These are phyloP conservation scores for Polygonum aviculare DNA, from an alignment of 148 eudicot species.

Conservation along the genomic window DNA sequence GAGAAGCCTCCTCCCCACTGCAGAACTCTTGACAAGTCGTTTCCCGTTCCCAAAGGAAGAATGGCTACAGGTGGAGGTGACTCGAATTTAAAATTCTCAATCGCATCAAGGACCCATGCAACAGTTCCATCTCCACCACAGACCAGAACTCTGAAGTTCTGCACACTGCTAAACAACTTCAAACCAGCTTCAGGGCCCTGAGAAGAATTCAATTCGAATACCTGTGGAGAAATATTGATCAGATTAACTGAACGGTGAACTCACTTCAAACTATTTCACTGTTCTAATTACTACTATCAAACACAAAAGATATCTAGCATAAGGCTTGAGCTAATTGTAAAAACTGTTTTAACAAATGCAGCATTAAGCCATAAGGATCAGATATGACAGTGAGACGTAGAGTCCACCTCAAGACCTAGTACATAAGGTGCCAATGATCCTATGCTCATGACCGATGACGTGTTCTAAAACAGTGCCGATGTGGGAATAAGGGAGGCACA, in stretches of 20 bases:
- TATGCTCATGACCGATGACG: not conserved
- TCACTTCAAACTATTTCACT: not conserved
- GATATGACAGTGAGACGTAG: not conserved
- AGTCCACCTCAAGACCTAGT: not conserved
- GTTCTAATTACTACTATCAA: not conserved
- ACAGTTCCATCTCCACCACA: constrained; percentile 94
- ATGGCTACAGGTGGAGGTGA: constrained; percentile 84
- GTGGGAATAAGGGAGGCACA: not conserved
- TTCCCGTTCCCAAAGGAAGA: constrained; percentile 84
- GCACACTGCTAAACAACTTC: constrained; percentile 52
- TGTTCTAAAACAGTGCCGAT: not conserved
- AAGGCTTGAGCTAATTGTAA: not conserved
- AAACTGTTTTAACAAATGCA: not conserved
- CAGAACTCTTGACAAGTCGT: constrained; percentile 77
- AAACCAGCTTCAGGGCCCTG: constrained; percentile 78
- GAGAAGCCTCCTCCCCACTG: constrained; percentile 90
- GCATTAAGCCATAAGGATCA: not conserved
- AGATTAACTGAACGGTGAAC: not conserved
- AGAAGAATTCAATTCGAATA: constrained; percentile 62
- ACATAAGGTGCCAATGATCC: not conserved
- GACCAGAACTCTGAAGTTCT: constrained; percentile 65
- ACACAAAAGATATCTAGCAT: not conserved
- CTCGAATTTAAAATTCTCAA: constrained; percentile 55
- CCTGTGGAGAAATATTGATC: constrained; percentile 31
- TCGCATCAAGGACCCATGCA: constrained; percentile 87